Evolutionary conservation across 352 stramenopile genomes (phyloP).

Genomic region (Globisporangium nagaii): DNA sequence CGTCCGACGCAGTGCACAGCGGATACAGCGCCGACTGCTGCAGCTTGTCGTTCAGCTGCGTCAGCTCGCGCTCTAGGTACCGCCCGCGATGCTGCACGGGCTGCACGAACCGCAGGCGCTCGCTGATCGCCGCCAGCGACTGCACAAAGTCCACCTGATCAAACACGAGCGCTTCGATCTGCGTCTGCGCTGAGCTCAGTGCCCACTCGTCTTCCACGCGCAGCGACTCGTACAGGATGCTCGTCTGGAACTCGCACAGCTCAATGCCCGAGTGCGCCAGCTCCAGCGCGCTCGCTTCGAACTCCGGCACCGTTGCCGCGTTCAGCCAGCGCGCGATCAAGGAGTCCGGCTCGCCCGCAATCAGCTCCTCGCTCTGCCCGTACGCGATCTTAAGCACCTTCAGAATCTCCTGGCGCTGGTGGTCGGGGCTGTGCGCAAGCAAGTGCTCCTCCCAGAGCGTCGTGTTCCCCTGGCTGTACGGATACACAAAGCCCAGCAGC

Average conservation of each 20-base stretch:
- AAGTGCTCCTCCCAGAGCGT: conserved; percentile 61
- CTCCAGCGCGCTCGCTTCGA: conserved; percentile 42
- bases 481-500: conserved; percentile 62
- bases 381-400: conserved; percentile 30
- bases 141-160: conserved; percentile 77
- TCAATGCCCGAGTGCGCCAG: conserved; percentile 35
- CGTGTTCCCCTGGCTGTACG: conserved; percentile 13
- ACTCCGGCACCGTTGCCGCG: conserved; percentile 39
- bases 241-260: conserved; percentile 69
- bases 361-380: conserved; percentile 29
- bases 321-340: conserved; percentile 59
- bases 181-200: conserved; percentile 4
- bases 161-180: conserved; percentile 56
- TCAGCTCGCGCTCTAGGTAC: conserved; percentile 39
- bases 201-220: conserved; percentile 18
- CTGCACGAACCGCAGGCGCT: conserved; percentile 60
- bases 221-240: conserved; percentile 64
- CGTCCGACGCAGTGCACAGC: conserved; percentile 62
- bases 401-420: conserved; percentile 48
- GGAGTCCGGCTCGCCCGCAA: conserved; percentile 40
- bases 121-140: conserved; percentile 62
- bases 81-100: conserved; percentile 44
- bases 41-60: conserved; percentile 50
- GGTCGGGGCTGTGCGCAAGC: conserved; percentile 48
- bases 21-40: conserved; percentile 62